A percentile compares a stretch with the other conserved stretches of the same genome.
Evolutionary conservation across 129 eudicot genomes (phyloP).

Genomic region (Helichrysum umbraculigerum): DNA sequence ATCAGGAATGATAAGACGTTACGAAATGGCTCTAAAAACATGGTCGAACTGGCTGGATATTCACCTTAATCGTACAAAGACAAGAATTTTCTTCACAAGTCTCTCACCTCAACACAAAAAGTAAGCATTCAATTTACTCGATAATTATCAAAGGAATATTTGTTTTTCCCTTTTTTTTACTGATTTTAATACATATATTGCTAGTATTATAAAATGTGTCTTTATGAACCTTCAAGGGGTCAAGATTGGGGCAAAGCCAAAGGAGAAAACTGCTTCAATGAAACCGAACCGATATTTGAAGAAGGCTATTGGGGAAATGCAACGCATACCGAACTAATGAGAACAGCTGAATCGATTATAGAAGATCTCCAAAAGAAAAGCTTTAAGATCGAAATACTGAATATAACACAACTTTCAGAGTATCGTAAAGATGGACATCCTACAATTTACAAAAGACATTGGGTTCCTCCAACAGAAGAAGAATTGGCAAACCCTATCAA

Average conservation of each 20-base stretch:
- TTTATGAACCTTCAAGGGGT: neutral
- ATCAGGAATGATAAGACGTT: constrained; percentile 41
- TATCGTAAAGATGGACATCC: constrained; percentile 76
- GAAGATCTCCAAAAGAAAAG: constrained; percentile 50
- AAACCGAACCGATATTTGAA: constrained; percentile 50
- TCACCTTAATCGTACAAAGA: constrained; percentile 50
- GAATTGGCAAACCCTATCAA: constrained; percentile 42
- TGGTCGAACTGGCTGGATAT: constrained; percentile 77
- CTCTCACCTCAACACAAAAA: constrained; percentile 58
- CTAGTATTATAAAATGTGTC: neutral
- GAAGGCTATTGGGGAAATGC: constrained; percentile 47
- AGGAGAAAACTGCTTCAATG: constrained; percentile 55
- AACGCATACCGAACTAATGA: constrained; percentile 51
- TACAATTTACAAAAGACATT: constrained; percentile 48
- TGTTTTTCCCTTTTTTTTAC: neutral
- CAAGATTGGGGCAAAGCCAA: constrained; percentile 55
- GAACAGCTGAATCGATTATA: constrained; percentile 36
- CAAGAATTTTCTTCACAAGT: constrained; percentile 58
- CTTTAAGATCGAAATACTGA: constrained; percentile 43
- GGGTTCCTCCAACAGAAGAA: constrained; percentile 41
- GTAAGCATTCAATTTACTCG: constrained; percentile 26
- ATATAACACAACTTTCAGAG: constrained; percentile 72
- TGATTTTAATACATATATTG: no score
- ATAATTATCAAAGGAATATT: neutral
- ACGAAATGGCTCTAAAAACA: constrained; percentile 62